Base-by-base conservation (phyloP, 352 stramenopile species). In the Globisporangium irregulare region DNA sequence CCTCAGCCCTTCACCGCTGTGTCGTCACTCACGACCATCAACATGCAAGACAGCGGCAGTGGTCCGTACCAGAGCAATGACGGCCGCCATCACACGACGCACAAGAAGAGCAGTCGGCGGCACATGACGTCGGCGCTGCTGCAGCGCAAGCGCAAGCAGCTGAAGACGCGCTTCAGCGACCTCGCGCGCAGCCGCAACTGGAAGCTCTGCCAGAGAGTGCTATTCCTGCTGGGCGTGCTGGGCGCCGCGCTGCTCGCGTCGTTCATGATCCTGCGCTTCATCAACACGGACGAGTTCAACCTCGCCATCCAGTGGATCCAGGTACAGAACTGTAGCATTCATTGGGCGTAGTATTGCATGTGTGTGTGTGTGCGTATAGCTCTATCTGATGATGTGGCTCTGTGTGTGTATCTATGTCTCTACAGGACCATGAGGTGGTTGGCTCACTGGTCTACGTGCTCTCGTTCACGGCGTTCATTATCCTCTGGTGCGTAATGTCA, bases 271-370 rank as follows among this genome's bases (percentile, higher is more conserved):
- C 10, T 66, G 34, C 62, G 51, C 20, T 43, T 62, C 56, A 29
- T 74, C 56, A 34, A 56, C 61, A 72, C 67, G 20, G 63, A 67
- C 41, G 57, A 74, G 38, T 76, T 76, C 43, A 68, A 73, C 18
- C 22, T 20, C 38, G 34, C 69, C 24, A 64, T 77, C 41, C 34
- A 71, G 41, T 77, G 72, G 72, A 57, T 75, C 34, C 68, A 71
- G 57, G 71, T 77, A 57, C 38, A n/a, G 3, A 43, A 43, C 36
- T 43, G 36, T 18, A 18, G 36, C 36, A 43, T 27, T 22, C 15
- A 10, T 22, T 59, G 55, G 0, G 15, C 14, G 27, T 32, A 32
- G 15, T 9, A 14, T 29, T 48, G 29, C 22, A 12, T n/a, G n/a
- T 22, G 2, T 32, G 27, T 7, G 27, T 6, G 27, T 6, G 27